Percentiles rank a stretch among this genome's conserved stretches.
These are phyloP conservation scores for Phialemoniopsis sp. DNA, from an alignment of 2,329 filamentous ascomycete genomes.

Conservation along the genomic window DNA sequence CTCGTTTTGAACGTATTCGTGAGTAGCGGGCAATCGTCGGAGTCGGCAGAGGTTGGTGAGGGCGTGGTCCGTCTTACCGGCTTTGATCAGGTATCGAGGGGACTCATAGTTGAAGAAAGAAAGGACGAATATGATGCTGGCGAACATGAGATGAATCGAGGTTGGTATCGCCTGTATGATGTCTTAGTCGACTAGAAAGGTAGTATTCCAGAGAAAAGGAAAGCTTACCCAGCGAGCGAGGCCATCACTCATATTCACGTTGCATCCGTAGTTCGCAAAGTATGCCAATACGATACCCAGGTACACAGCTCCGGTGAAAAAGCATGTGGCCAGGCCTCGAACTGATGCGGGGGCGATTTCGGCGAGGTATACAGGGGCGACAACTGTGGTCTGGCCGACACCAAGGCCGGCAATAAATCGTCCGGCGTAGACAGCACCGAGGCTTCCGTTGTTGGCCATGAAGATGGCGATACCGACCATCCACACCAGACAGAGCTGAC, in stretches of 20 bases:
- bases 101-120: constrained; percentile 67
- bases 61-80: constrained; percentile 54
- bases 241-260: no score
- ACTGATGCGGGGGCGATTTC: constrained; percentile 66
- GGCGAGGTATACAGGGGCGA: constrained; percentile 60
- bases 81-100: constrained; percentile 65
- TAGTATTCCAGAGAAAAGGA: no score
- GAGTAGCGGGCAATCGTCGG: constrained; percentile 51
- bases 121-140: constrained; percentile 63
- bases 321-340: constrained; percentile 67
- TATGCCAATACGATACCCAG: constrained; percentile 75
- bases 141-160: constrained; percentile 70
- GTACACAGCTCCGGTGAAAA: constrained; percentile 68
- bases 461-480: constrained; percentile 55
- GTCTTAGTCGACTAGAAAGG: no score
- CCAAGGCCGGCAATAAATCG: constrained; percentile 62
- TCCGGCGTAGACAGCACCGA: constrained; percentile 56
- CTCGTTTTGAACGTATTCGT: constrained; percentile 58
- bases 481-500: constrained; percentile 53
- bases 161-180: constrained; percentile 38
- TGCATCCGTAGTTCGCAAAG: constrained; percentile 62
- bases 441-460: constrained; percentile 44
- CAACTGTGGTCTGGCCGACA: constrained; percentile 43
- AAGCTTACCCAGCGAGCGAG: no score
- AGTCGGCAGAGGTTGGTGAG: constrained; percentile 47